These are phyloP conservation scores for Lyophyllum atratum DNA, from an alignment of 768 basidiomycete species.

Conservation along the genomic window DNA sequence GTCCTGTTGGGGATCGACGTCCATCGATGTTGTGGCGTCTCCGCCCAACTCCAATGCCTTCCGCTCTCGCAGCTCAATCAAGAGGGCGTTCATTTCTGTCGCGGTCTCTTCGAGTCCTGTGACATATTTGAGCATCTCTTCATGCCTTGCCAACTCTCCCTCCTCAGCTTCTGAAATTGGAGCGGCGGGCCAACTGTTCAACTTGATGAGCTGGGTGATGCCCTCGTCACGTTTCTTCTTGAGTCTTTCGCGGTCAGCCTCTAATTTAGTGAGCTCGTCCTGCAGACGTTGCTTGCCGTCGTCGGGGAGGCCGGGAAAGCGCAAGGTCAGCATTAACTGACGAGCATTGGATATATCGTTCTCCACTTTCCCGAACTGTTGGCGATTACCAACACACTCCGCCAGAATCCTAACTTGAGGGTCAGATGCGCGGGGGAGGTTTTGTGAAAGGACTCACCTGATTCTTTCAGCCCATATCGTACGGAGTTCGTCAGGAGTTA, in stretches of 20 bases:
- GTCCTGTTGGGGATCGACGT: constrained; percentile 14
- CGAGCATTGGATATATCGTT: constrained; percentile 17
- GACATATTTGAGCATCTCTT: constrained; percentile 22
- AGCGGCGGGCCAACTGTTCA: constrained; percentile 30
- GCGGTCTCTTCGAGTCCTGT: constrained; percentile 23
- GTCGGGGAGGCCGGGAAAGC: constrained; percentile 14
- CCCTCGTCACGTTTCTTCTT: constrained; percentile 17
- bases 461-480: constrained; percentile 26
- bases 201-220: constrained; percentile 19
- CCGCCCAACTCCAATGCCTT: background rate
- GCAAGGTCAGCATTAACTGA: constrained; percentile 14
- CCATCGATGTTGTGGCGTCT: constrained; percentile 6
- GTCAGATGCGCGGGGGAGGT: background rate
- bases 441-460: constrained; percentile 15
- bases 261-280: constrained; percentile 19
- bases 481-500: constrained; percentile 17
- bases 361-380: constrained; percentile 17
- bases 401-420: constrained; percentile 11
- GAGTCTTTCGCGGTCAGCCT: constrained; percentile 20
- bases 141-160: constrained; percentile 18
- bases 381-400: constrained; percentile 5
- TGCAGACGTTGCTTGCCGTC: constrained; percentile 14
- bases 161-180: constrained; percentile 21
- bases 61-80: constrained; percentile 17
- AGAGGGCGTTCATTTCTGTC: constrained; percentile 20